Conservation (phyloP, 805 yeast species). For the Saccharomycopsis fodiens region DNA sequence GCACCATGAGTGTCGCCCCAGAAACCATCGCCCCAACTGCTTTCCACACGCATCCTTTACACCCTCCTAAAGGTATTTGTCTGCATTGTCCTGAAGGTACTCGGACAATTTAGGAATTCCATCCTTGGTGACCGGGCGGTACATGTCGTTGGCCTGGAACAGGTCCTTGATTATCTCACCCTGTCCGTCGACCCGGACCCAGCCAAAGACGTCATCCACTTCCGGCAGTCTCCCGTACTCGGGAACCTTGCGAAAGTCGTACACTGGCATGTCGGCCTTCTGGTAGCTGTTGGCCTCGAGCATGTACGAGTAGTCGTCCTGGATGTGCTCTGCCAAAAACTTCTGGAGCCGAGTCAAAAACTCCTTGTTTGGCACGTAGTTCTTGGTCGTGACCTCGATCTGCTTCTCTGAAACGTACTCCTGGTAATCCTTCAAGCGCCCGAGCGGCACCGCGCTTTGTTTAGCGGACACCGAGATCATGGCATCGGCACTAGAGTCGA, state of each 20-base stretch:
- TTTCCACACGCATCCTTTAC: too few species aligned
- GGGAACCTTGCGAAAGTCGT: constrained; percentile 61
- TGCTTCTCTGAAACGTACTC: neutral
- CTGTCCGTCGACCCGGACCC: constrained; percentile 47
- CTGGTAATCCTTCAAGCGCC: neutral
- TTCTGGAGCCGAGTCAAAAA: constrained; percentile 24
- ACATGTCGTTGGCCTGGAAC: constrained; percentile 53
- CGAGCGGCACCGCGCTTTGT: neutral
- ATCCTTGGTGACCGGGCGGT: constrained; percentile 40
- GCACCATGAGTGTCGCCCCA: too few species aligned
- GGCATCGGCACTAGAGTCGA: neutral
- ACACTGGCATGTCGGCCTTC: constrained; percentile 56
- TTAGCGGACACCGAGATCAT: neutral
- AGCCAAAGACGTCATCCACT: constrained; percentile 64
- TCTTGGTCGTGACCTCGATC: constrained; percentile 3
- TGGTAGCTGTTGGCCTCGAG: constrained; percentile 50
- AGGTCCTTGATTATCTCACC: constrained; percentile 49
- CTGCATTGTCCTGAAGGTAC: constrained; percentile 35
- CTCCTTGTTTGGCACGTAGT: constrained; percentile 26
- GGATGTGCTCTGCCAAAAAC: constrained; percentile 24
- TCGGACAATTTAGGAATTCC: constrained; percentile 51
- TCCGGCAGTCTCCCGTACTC: constrained; percentile 60
- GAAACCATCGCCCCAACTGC: too few species aligned
- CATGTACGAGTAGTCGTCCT: constrained; percentile 44
- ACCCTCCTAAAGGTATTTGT: too few species aligned